phyloP scores from a whole-genome alignment of 1,284 basidiomycete genomes.

The Ustilago bromivora region DNA sequence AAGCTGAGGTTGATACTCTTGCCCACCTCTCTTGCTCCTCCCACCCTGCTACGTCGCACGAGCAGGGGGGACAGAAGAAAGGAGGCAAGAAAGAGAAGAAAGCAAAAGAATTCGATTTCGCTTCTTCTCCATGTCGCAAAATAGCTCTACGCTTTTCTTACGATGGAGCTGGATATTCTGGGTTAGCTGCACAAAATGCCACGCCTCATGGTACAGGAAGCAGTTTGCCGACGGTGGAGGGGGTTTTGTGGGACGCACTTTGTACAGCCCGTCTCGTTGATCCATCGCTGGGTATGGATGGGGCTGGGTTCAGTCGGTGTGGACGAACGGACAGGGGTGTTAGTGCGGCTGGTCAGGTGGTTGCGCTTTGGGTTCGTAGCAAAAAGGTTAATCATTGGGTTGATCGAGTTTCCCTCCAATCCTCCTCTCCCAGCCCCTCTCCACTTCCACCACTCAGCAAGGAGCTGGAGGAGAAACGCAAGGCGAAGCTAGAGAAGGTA shows the following conservation, averaged over 20 bases:
- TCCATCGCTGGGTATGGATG: conserved; percentile 56
- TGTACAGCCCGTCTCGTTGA: conserved; percentile 62
- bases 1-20: conserved; percentile 7
- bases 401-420: conserved; percentile 11
- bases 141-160: conserved; percentile 93
- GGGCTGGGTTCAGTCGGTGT: conserved; percentile 89
- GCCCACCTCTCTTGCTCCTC: conserved; percentile 4
- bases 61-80: not conserved
- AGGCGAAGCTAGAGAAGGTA: conserved; percentile 26
- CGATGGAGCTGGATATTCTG: conserved; percentile 90
- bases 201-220: conserved; percentile 68
- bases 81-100: conserved; percentile 37
- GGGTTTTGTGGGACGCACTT: conserved; percentile 82
- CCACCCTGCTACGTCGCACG: not conserved
- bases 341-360: conserved; percentile 91
- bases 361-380: conserved; percentile 80
- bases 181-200: conserved; percentile 78
- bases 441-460: not conserved
- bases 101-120: conserved; percentile 74
- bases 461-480: conserved; percentile 43
- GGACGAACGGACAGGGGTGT: conserved; percentile 96
- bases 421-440: conserved; percentile 5
- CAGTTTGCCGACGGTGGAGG: conserved; percentile 89
- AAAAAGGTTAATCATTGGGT: conserved; percentile 60
- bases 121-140: conserved; percentile 80